Evolutionary conservation across 2,329 filamentous ascomycete genomes (phyloP).

Genomic region (Purpureocillium lavendulum): DNA sequence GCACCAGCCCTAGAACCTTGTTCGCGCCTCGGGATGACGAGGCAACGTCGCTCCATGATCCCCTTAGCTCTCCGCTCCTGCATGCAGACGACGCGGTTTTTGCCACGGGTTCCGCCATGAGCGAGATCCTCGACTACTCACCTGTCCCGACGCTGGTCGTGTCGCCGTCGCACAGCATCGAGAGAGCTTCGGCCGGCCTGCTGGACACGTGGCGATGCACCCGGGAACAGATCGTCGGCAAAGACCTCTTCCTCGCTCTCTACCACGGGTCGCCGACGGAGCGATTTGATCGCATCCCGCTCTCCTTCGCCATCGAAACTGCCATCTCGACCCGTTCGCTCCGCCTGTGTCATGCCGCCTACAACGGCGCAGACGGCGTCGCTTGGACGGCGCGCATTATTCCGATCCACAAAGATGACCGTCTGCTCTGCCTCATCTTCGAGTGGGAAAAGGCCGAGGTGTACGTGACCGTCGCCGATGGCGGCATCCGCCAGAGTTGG

Average conservation of each 20-base stretch:
- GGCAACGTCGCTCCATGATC: too few relatives aligned
- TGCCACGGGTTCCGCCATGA: not conserved
- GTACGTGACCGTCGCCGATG: constrained; percentile 3
- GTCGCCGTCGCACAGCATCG: constrained; percentile 19
- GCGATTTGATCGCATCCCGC: constrained; percentile 16
- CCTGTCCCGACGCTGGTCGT: constrained; percentile 22
- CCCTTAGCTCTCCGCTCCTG: too few relatives aligned
- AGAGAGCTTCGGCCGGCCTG: constrained; percentile 19
- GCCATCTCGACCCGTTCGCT: constrained; percentile 17
- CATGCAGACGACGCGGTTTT: too few relatives aligned
- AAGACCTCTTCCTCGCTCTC: constrained; percentile 18
- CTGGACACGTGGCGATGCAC: constrained; percentile 16
- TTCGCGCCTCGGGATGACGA: too few relatives aligned
- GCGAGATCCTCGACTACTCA: constrained; percentile 17
- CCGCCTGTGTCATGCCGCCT: constrained; percentile 14
- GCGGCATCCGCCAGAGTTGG: constrained; percentile 14
- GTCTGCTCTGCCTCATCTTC: constrained; percentile 18
- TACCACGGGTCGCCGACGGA: constrained; percentile 15
- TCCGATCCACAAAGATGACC: constrained; percentile 18
- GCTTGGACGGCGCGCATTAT: constrained; percentile 22
- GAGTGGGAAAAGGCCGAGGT: constrained; percentile 20
- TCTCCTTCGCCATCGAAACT: constrained; percentile 18
- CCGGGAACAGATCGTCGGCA: constrained; percentile 16
- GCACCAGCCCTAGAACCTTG: too few relatives aligned
- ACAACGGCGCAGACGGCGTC: not conserved